Evolutionary conservation across 257 asterid species (phyloP), one percentile per base, ranked within the genome.

Genomic region (Gardenia jasminoides): DNA sequence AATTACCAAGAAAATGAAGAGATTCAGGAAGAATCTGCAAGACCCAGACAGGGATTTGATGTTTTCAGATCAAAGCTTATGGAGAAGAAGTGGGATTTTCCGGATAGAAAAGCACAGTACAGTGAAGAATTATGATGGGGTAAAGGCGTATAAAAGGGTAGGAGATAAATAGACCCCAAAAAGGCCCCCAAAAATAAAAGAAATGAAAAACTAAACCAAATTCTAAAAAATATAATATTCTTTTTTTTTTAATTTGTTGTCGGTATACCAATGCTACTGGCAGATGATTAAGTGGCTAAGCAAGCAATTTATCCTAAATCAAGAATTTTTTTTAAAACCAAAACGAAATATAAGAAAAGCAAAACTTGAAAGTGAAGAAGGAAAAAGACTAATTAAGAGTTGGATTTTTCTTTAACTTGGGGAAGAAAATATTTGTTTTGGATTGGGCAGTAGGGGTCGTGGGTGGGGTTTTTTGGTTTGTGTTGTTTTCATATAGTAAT

Each of bases 261-360:
- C 69, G 78, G 78, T 58, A 36, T 31, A 52, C 69, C 39, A 58
- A 74, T 74, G 19, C 78, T 24, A 10, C 78, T 24, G 11, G 61
- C 4, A 17, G 61, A 10, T 22, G 56, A 43, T 70, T 70, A 44
- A 56, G 36, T 70, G 39, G 17, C 1, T 17, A 26, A 62, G 66
- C 30, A 59, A 62, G 74, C 47, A 33, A 36, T 36, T 36, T 36
- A 36, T 36, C 41, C 41, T 36, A 2, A 36, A 36, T 36, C 41
- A 36, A 36, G n/a, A n/a, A 36, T 36, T 36, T 36, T 36, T 4
- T 36, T 36, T 36, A 36, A n/a, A n/a, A n/a, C n/a, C n/a, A n/a
- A n/a, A 36, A 1, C 41, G 4, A 36, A 36, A 36, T 2, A 36
- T 4, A 36, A 36, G 41, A 36, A 2, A 2, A 36, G 4, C 2